These are phyloP conservation scores for Nakazawaea ishiwadae DNA, from an alignment of 805 yeast species.

Conservation along the genomic window DNA sequence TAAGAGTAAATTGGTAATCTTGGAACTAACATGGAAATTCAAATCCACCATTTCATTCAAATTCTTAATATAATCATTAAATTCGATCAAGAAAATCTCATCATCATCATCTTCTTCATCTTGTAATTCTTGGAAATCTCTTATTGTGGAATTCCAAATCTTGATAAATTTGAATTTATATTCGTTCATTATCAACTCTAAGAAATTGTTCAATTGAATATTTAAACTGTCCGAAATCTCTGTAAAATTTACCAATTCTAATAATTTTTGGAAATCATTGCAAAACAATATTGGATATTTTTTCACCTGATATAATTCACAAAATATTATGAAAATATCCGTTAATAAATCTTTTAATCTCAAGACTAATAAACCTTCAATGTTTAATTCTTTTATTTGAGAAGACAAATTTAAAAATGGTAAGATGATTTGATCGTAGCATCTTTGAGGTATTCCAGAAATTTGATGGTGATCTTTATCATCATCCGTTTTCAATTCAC, in stretches of 20 bases:
- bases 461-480: constrained; percentile 13
- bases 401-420: constrained; percentile 13
- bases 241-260: constrained; percentile 17
- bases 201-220: constrained; percentile 4
- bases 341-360: constrained; percentile 23
- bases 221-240: constrained; percentile 6
- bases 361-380: constrained; percentile 18
- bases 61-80: background rate
- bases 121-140: constrained; percentile 3
- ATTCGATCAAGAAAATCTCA: constrained; percentile 5
- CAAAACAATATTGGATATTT: constrained; percentile 23
- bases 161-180: constrained; percentile 8
- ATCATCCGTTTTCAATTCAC: background rate
- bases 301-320: constrained; percentile 16
- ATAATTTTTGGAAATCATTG: constrained; percentile 24
- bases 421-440: constrained; percentile 18
- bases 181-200: constrained; percentile 7
- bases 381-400: constrained; percentile 16
- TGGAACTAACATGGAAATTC: constrained; percentile 1
- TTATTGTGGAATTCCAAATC: constrained; percentile 5
- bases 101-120: constrained; percentile 2
- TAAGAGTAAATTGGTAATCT: constrained; percentile 1
- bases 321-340: constrained; percentile 21
- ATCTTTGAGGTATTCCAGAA: constrained; percentile 7
- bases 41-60: constrained; percentile 1